These are phyloP conservation scores for Colletotrichum trifolii DNA, from an alignment of 2,329 filamentous ascomycete species.

Conservation along the genomic window DNA sequence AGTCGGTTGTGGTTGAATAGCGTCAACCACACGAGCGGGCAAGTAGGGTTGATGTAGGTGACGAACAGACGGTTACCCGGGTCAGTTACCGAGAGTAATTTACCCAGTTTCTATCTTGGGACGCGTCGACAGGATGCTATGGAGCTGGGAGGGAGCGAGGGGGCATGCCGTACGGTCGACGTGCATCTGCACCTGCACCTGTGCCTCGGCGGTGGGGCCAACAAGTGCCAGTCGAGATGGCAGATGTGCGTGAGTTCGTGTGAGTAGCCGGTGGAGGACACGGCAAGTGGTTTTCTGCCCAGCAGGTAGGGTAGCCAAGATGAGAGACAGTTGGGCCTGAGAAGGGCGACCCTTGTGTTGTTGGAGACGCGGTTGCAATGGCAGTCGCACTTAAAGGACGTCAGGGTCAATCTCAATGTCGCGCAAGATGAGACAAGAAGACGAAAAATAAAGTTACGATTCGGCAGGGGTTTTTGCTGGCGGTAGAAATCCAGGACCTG, in stretches of 20 bases:
- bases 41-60: constrained; percentile 20
- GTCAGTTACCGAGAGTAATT: constrained; percentile 30
- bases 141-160: constrained; percentile 16
- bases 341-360: too few species aligned
- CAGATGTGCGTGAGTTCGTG: constrained; percentile 25
- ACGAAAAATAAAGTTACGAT: constrained; percentile 27
- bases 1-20: not conserved
- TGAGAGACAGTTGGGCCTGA: too few species aligned
- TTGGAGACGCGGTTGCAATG: too few species aligned
- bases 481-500: constrained; percentile 12
- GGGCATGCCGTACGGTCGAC: constrained; percentile 31
- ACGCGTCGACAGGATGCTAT: constrained; percentile 24
- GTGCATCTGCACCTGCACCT: constrained; percentile 33
- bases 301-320: constrained; percentile 11
- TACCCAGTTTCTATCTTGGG: constrained; percentile 28
- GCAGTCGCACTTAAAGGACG: too few species aligned
- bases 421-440: constrained; percentile 27
- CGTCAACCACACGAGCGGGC: constrained; percentile 1
- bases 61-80: constrained; percentile 17
- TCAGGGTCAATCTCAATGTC: constrained; percentile 13
- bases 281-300: constrained; percentile 15
- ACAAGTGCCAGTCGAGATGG: constrained; percentile 21
- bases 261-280: constrained; percentile 12
- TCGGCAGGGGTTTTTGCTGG: constrained; percentile 15
- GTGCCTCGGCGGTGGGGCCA: constrained; percentile 26